Conservation (phyloP, 768 basidiomycete genomes). For the Lactarius evosmus region DNA sequence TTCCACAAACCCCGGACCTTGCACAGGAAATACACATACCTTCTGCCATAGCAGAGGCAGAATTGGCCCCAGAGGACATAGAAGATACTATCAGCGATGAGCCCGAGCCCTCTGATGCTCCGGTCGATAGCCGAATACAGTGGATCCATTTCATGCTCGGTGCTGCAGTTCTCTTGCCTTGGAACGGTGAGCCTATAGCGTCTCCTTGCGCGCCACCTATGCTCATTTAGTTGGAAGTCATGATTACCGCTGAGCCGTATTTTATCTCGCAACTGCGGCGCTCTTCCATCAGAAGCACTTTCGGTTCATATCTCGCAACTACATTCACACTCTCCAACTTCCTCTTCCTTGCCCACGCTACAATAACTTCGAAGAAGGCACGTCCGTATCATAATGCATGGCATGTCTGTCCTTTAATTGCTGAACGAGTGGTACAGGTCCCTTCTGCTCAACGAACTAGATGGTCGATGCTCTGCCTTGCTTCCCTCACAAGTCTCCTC, state of each 20-base stretch:
- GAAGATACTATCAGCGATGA: constrained; percentile 11
- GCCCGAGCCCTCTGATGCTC: constrained; percentile 15
- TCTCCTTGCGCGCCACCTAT: neutral
- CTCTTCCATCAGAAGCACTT: constrained; percentile 51
- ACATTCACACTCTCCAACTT: constrained; percentile 62
- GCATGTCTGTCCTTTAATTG: neutral
- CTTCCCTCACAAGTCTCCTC: constrained; percentile 54
- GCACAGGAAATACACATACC: constrained; percentile 4
- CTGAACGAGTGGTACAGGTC: constrained; percentile 40
- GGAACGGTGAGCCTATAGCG: constrained; percentile 67
- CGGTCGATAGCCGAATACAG: constrained; percentile 45
- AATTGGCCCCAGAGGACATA: constrained; percentile 6
- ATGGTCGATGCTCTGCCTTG: constrained; percentile 47
- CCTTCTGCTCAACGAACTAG: constrained; percentile 59
- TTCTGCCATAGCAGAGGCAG: constrained; percentile 18
- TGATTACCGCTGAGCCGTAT: constrained; percentile 84
- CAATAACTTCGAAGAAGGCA: constrained; percentile 64
- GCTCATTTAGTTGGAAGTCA: constrained; percentile 44
- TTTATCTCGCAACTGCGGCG: constrained; percentile 67
- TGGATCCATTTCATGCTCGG: constrained; percentile 76
- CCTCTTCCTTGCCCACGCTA: constrained; percentile 69
- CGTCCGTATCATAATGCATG: constrained; percentile 29
- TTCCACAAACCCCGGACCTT: constrained; percentile 17
- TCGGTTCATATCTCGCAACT: constrained; percentile 46
- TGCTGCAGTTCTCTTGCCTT: constrained; percentile 75